phyloP scores from a whole-genome alignment of 345 rosid genomes.

The Pugionium cornutum region DNA sequence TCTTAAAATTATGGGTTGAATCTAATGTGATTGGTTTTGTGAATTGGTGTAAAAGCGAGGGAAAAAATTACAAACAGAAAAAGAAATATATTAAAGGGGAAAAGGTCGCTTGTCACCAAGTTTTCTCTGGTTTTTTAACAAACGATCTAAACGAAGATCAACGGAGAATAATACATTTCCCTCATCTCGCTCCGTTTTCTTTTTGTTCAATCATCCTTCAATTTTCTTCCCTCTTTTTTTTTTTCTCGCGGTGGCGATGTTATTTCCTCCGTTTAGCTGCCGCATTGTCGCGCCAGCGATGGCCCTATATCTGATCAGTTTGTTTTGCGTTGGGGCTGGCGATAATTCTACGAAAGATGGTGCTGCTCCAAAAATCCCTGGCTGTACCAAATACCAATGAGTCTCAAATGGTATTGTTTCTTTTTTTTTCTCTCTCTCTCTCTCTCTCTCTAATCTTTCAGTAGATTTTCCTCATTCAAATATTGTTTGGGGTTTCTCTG shows the following conservation, averaged over 20 bases:
- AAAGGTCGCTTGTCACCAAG: constrained; percentile 17
- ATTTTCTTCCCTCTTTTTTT: neutral
- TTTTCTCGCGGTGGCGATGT: constrained; percentile 35
- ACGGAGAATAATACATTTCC: constrained; percentile 29
- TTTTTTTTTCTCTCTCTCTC: neutral
- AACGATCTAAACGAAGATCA: constrained; percentile 12
- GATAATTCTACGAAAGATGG: constrained; percentile 19
- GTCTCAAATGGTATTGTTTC: constrained; percentile 27
- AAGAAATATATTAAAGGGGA: neutral
- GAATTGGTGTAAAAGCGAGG: constrained; percentile 19
- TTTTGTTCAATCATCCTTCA: neutral
- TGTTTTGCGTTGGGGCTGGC: constrained; percentile 24
- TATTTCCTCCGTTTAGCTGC: constrained; percentile 31
- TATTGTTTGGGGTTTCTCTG: neutral
- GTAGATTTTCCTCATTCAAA: neutral
- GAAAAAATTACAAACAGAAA: constrained; percentile 4
- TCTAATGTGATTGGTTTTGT: constrained; percentile 10
- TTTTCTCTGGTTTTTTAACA: constrained; percentile 30
- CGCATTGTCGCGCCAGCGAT: constrained; percentile 29
- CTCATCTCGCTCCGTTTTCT: constrained; percentile 7
- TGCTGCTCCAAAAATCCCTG: constrained; percentile 28
- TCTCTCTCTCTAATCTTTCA: neutral
- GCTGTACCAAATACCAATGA: constrained; percentile 28
- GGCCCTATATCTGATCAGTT: constrained; percentile 20
- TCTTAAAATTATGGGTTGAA: constrained; percentile 6